These are phyloP conservation scores for Leccinum uliginosum DNA, from an alignment of 768 basidiomycete species.

Conservation along the genomic window DNA sequence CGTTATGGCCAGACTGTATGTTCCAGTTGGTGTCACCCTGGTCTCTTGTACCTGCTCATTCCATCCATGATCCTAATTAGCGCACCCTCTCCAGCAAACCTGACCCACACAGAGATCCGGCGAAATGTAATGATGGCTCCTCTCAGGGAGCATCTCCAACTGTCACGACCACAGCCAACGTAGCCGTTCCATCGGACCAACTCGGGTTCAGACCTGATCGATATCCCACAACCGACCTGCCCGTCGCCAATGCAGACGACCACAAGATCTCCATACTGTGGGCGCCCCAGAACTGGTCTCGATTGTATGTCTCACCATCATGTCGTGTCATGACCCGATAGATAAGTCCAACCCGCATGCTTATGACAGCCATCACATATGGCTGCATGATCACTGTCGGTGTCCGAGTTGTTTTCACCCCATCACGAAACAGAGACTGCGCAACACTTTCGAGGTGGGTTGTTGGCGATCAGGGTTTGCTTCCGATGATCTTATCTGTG, in stretches of 20 bases:
- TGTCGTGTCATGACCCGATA: background rate
- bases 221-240: constrained; percentile 33
- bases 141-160: constrained; percentile 1
- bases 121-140: background rate
- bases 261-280: constrained; percentile 66
- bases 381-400: constrained; percentile 91
- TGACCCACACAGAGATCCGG: background rate
- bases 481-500: background rate
- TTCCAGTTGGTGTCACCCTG: background rate
- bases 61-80: background rate
- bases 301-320: constrained; percentile 54
- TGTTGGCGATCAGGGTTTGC: background rate
- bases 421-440: constrained; percentile 83
- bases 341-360: background rate
- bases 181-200: constrained; percentile 25
- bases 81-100: background rate
- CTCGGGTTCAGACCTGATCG: constrained; percentile 24
- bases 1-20: background rate
- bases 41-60: background rate
- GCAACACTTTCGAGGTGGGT: constrained; percentile 78
- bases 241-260: constrained; percentile 53
- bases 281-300: constrained; percentile 66
- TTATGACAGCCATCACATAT: constrained; percentile 77
- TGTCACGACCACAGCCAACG: background rate
- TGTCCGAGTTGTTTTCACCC: constrained; percentile 85